A percentile compares a stretch with the other conserved stretches of the same genome.
Evolutionary conservation across 139 green algal genomes (phyloP).

Genomic region (Haematococcus sp.): DNA sequence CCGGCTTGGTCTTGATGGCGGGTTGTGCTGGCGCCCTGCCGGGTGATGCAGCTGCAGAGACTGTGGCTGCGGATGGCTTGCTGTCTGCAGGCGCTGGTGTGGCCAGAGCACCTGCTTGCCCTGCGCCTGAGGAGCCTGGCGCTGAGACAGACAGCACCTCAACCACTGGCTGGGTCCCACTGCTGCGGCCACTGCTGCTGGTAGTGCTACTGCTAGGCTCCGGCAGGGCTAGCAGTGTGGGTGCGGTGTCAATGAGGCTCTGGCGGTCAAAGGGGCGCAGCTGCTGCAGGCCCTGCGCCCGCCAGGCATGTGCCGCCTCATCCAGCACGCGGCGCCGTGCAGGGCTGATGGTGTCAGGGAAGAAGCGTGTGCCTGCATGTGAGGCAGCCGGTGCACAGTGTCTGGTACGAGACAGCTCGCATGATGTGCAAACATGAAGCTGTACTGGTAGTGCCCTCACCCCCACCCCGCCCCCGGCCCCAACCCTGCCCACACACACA

Average conservation of each 20-base stretch:
- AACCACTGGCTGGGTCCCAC: too few species aligned
- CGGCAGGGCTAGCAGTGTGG: neutral
- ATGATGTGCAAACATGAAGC: too few species aligned
- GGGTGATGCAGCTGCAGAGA: neutral
- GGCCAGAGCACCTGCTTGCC: too few species aligned
- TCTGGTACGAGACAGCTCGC: too few species aligned
- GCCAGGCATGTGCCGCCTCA: conserved; percentile 50
- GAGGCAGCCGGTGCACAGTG: too few species aligned
- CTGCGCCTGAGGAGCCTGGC: too few species aligned
- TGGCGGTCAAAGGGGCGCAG: conserved; percentile 32
- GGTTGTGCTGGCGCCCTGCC: neutral
- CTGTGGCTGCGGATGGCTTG: neutral
- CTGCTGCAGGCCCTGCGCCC: conserved; percentile 37
- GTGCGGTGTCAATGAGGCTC: neutral
- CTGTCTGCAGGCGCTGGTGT: too few species aligned
- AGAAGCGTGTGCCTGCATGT: conserved; percentile 61
- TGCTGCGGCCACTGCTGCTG: neutral
- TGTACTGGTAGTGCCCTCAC: too few species aligned
- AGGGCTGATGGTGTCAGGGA: conserved; percentile 55
- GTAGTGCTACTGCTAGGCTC: neutral
- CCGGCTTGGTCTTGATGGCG: neutral
- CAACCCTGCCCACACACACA: too few species aligned
- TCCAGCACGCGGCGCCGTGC: conserved; percentile 52
- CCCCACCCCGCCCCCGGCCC: too few species aligned
- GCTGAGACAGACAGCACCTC: too few species aligned